These are phyloP conservation scores for Astragalus membranaceus DNA, from an alignment of 306 rosid species.

Conservation along the genomic window DNA sequence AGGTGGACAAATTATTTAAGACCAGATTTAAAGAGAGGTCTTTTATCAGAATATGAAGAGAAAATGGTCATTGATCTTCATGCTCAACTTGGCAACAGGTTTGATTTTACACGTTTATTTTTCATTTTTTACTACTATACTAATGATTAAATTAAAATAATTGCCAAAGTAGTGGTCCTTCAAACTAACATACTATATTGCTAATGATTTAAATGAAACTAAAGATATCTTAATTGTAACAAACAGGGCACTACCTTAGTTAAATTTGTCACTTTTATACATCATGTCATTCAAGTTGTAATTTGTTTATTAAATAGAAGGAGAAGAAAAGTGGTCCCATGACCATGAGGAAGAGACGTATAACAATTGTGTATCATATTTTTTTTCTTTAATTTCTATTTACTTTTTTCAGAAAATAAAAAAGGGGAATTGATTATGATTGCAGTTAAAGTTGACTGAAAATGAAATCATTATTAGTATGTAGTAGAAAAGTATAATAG, in stretches of 20 bases:
- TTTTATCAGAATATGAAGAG: constrained; percentile 75
- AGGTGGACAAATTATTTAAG: constrained; percentile 91
- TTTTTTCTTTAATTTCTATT: background rate
- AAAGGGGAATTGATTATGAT: background rate
- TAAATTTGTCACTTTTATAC: constrained; percentile 3
- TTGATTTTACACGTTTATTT: constrained; percentile 3
- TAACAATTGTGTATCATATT: background rate
- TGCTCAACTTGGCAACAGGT: constrained; percentile 96
- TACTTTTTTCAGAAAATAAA: background rate
- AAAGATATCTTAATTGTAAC: constrained; percentile 6
- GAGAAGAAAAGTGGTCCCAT: constrained; percentile 12
- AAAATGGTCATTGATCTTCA: constrained; percentile 91
- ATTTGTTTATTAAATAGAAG: background rate
- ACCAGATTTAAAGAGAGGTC: constrained; percentile 94
- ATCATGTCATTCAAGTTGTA: constrained; percentile 16
- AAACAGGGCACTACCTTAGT: background rate
- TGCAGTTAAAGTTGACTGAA: constrained; percentile 21
- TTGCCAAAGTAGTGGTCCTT: background rate
- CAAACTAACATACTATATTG: background rate
- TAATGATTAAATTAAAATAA: background rate
- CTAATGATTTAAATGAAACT: constrained; percentile 12
- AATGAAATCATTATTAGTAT: background rate
- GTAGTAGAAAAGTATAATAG: too few relatives aligned
- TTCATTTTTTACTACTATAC: background rate
- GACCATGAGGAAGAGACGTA: constrained; percentile 7